Evolutionary conservation across 2,329 filamentous ascomycete species (phyloP), one percentile per base, ranked within the genome.

Genomic region (Aspergillus calidoustus): DNA sequence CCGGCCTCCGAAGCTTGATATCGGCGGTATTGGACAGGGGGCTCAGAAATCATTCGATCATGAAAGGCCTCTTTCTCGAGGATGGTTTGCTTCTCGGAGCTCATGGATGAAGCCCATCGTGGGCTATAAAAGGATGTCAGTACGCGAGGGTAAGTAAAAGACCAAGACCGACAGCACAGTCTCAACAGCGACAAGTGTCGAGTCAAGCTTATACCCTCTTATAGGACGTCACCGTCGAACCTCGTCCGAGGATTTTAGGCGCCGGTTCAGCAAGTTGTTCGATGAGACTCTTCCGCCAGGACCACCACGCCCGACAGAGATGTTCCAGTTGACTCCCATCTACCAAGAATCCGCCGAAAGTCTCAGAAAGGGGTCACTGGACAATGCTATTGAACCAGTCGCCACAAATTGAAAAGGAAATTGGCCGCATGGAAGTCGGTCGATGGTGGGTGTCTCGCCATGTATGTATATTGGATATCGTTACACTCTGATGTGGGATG

Each of bases 201-300:
- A 46, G 5, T 2, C 2, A 25, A 49, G 49, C 41, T 52, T 38
- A 61, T 57, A 43, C 19, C 49, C 31, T 28, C 3, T 23, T 54
- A 28, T 7, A 72, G 71, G 64, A 31, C 56, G 62, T 15, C 34
- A 41, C 34, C 64, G 64, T 58, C 70, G 69, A 43, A 71, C 68
- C 46, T 75, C 73, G 17, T 74, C 73, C 0, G 73, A 75, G 54
- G 71, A 73, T 47, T 73, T 74, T 38, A 70, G 72, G 62, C 72
- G 72, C 51, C 69, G 62, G 43, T 70, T 75, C 58, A 76, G 73
- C 65, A 67, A 66, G 53, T 67, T 76, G 3, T 73, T 76, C 54
- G 74, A 75, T 53, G 73, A 76, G 15, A 72, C 64, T 50, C 64
- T 73, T 23, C 68, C 68, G 19, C 65, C 63, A 52, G 68, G 57